These are phyloP conservation scores for Odonthalia washingtoniensis DNA, from an alignment of 31 red algal species.

Conservation along the genomic window DNA sequence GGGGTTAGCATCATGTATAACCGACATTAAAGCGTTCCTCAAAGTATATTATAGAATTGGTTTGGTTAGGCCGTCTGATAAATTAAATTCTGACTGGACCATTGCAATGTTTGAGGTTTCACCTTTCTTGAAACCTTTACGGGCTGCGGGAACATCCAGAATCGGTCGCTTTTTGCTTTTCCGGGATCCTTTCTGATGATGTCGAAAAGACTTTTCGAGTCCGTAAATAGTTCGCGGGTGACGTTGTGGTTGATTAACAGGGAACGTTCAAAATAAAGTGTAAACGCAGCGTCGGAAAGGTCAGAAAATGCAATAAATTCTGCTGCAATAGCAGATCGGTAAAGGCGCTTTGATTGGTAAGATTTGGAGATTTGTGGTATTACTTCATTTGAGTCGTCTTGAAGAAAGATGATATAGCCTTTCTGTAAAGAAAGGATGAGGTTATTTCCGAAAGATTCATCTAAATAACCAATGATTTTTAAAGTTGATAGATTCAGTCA, in stretches of 20 bases:
- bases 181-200: slow-evolving; percentile 28
- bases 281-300: slow-evolving; percentile 5
- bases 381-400: neutral
- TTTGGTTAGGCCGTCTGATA: no score
- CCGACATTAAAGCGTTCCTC: no score
- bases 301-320: slow-evolving; percentile 49
- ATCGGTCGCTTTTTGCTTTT: slow-evolving; percentile 34
- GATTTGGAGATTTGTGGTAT: slow-evolving; percentile 32
- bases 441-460: slow-evolving; percentile 50
- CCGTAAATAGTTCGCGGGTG: neutral
- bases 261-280: neutral
- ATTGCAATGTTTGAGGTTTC: no score
- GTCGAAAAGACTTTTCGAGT: slow-evolving; percentile 18
- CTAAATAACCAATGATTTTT: slow-evolving; percentile 34
- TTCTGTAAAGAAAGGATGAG: slow-evolving; percentile 11
- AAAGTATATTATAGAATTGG: no score
- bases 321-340: slow-evolving; percentile 40
- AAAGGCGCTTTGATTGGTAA: slow-evolving; percentile 11
- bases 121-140: slow-evolving; percentile 41
- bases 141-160: slow-evolving; percentile 34
- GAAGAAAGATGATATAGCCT: slow-evolving; percentile 28
- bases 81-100: no score
- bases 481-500: neutral
- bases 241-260: neutral
- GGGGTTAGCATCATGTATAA: no score